Conservation (phyloP, 345 rosid species). For the Gossypium bickii region DNA sequence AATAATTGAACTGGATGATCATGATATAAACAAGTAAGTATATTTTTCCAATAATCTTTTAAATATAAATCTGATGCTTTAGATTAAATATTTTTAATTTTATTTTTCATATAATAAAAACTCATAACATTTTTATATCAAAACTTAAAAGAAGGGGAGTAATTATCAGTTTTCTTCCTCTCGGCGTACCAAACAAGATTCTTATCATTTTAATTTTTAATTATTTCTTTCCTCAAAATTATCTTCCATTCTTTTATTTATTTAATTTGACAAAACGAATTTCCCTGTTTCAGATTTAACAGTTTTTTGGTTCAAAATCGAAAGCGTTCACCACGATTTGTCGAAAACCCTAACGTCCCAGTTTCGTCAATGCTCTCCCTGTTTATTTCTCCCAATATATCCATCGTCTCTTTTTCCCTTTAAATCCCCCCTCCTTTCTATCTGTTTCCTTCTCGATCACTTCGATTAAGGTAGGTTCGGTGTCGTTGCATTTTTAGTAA, state of each 20-base stretch:
- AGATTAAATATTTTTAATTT: no score
- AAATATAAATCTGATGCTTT: no score
- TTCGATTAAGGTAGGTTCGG: constrained; percentile 1
- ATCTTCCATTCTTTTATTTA: no score
- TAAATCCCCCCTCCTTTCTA: neutral
- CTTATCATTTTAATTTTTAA: neutral
- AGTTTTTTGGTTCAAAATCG: neutral
- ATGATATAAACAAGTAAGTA: no score
- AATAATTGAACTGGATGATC: no score
- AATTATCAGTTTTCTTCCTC: no score
- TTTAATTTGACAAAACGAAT: neutral
- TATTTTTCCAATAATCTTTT: no score
- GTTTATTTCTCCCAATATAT: neutral
- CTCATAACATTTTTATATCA: no score
- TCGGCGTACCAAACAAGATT: neutral
- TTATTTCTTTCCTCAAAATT: no score
- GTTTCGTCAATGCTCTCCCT: neutral
- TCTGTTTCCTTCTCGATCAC: neutral
- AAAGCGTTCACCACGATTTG: neutral
- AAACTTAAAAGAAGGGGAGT: no score
- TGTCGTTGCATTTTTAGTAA: neutral
- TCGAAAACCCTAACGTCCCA: constrained; percentile 2
- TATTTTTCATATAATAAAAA: no score
- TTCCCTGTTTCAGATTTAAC: neutral
- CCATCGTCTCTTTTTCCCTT: neutral